Evolutionary conservation across 495 filamentous ascomycete species (phyloP).

Genomic region (Neurospora tetraspora): DNA sequence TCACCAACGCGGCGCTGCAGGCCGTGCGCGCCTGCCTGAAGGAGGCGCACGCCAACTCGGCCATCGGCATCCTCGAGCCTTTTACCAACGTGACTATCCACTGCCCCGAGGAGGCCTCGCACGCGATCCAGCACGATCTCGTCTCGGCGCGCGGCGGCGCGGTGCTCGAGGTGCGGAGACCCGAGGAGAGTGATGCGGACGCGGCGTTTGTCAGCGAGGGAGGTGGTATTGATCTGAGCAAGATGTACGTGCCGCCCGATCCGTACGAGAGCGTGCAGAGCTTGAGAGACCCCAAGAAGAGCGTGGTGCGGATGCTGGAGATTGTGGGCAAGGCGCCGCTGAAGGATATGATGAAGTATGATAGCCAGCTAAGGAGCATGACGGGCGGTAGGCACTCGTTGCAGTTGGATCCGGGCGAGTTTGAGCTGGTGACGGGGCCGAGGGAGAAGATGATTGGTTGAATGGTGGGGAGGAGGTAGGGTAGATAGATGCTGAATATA

Average conservation of each 20-base stretch:
- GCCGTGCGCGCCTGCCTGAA: constrained; percentile 59
- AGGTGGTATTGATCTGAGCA: constrained; percentile 48
- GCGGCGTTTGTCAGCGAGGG: constrained; percentile 1
- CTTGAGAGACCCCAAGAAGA: constrained; percentile 29
- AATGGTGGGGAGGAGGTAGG: background rate
- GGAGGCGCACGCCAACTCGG: constrained; percentile 35
- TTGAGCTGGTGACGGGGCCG: constrained; percentile 67
- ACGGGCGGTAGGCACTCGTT: constrained; percentile 86
- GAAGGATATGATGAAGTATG: constrained; percentile 94
- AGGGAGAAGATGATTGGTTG: constrained; percentile 31
- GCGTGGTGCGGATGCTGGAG: constrained; percentile 32
- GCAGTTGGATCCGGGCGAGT: constrained; percentile 83
- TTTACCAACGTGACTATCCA: constrained; percentile 80
- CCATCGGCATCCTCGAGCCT: constrained; percentile 73
- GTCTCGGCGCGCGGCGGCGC: constrained; percentile 72
- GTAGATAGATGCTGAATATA: background rate
- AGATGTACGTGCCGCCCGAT: constrained; percentile 76
- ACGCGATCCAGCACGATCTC: constrained; percentile 84
- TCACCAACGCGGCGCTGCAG: constrained; percentile 65
- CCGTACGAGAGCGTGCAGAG: constrained; percentile 57
- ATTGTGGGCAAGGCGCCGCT: constrained; percentile 81
- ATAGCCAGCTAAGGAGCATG: constrained; percentile 78
- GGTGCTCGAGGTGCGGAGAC: constrained; percentile 69
- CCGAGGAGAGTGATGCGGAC: constrained; percentile 20
- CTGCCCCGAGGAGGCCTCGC: constrained; percentile 71